Base-by-base conservation (phyloP, 169 alveolate species). In the Cryptosporidium ryanae region DNA sequence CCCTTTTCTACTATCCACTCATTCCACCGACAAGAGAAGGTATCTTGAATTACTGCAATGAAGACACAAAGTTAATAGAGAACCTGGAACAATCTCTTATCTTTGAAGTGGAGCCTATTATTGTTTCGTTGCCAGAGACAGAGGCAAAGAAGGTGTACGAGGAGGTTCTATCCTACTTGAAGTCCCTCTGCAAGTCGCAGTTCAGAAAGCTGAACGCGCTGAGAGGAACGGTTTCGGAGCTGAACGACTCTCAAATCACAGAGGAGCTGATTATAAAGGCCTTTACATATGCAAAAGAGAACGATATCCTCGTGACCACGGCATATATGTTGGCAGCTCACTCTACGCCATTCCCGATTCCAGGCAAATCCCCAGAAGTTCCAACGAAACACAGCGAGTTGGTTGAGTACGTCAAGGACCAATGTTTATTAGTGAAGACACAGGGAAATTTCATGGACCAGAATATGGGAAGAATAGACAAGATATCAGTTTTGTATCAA, bases 1-100 rank as follows among this genome's bases (percentile, higher is more conserved):
- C 84, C 0, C 71, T 76, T 21, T 76, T 76, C 32, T 76, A 76
- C 43, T 76, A 76, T 43, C 87, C 87, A 31, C 64, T 76, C 31
- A 76, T 76, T 59, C 46, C 87, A 23, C 64, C 87, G 38, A 76
- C 87, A 21, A 25, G n/a, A 0, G 23, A 38, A 0, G 87, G 87
- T 4, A 55, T 76, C 23, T 10, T 5, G 10, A 32, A 38, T 2
- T 76, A 57, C 46, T 76, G 87, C 44, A 59, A 52, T 3, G 87
- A 59, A 13, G 87, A 76, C 18, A 59, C 8, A 3, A 43, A 12
- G 25, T 32, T 76, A 2, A 76, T 76, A 17, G 27, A 76, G 15
- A 76, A 76, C 32, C 23, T 59, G 25, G 76, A 76, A 21, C 64
- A 4, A 4, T n/a, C 71, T 17, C 59, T 76, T 15, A 8, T 43